Percentiles rank a stretch among this genome's conserved stretches.
Conservation (phyloP, 2,329 filamentous ascomycete species). For the Colletotrichum sp. region DNA sequence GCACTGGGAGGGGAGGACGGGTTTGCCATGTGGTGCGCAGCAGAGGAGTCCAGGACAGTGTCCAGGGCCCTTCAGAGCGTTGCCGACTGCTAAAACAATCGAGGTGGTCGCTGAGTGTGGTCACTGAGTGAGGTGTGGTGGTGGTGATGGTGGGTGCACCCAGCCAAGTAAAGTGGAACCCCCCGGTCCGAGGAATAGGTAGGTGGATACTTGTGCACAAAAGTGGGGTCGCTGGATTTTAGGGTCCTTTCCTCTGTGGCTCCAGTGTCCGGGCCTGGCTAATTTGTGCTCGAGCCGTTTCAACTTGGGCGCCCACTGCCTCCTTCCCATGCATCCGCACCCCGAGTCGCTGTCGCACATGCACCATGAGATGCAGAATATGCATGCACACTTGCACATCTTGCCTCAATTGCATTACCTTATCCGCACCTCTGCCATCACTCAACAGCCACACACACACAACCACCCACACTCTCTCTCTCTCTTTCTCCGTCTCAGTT, state of each 20-base stretch:
- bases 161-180: background rate
- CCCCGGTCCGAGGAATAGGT: background rate
- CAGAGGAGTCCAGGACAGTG: background rate
- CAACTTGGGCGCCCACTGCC: conserved; percentile 1
- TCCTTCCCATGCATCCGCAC: background rate
- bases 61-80: background rate
- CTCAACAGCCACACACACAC: background rate
- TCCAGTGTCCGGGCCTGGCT: background rate
- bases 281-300: conserved; percentile 17
- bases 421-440: background rate
- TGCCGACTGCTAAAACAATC: background rate
- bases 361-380: background rate
- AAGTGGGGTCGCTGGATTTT: background rate
- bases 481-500: background rate
- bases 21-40: background rate
- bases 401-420: background rate
- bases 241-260: background rate
- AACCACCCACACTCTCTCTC: background rate
- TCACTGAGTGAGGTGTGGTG: no score
- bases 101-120: no score
- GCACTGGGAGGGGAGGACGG: background rate
- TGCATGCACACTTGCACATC: conserved; percentile 12
- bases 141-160: background rate
- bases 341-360: background rate
- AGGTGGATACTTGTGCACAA: no score